These are phyloP conservation scores for Alternaria incomplexa DNA, from an alignment of 2,329 filamentous ascomycete species.

Conservation along the genomic window DNA sequence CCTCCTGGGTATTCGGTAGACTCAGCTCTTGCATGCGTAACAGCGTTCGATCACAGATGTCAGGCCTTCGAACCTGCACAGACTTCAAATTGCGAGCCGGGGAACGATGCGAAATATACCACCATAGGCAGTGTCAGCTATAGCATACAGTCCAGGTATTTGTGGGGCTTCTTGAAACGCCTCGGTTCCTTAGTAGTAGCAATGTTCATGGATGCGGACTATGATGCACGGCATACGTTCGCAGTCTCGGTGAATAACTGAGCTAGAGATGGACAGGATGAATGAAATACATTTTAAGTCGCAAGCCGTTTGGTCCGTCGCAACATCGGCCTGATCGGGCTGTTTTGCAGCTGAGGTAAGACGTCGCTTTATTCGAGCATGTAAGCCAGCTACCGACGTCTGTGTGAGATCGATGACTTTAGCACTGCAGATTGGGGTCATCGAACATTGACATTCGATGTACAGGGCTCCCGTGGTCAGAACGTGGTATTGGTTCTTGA, in stretches of 20 bases:
- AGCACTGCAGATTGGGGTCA: not conserved
- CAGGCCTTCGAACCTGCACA: not conserved
- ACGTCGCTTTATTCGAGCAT: not conserved
- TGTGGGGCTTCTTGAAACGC: not conserved
- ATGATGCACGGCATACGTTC: not conserved
- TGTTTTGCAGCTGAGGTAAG: not conserved
- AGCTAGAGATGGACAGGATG: not conserved
- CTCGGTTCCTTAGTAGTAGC: not conserved
- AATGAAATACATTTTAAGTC: not conserved
- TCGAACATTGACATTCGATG: not conserved
- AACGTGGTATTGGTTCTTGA: not conserved
- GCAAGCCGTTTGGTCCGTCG: not conserved
- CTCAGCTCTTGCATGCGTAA: not conserved
- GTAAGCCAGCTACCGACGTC: not conserved
- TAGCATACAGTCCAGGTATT: not conserved
- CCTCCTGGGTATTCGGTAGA: not conserved
- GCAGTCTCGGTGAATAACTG: not conserved
- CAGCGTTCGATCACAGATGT: not conserved
- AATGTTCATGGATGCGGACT: not conserved
- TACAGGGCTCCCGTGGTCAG: not conserved
- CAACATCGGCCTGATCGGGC: not conserved
- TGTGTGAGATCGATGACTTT: not conserved
- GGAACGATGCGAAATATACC: not conserved
- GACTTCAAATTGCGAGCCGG: not conserved
- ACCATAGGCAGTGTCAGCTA: not conserved